Evolutionary conservation across 192 early-diverging fungal species (phyloP), one percentile per base, ranked within the genome.

Genomic region (Cladochytrium replicatum): DNA sequence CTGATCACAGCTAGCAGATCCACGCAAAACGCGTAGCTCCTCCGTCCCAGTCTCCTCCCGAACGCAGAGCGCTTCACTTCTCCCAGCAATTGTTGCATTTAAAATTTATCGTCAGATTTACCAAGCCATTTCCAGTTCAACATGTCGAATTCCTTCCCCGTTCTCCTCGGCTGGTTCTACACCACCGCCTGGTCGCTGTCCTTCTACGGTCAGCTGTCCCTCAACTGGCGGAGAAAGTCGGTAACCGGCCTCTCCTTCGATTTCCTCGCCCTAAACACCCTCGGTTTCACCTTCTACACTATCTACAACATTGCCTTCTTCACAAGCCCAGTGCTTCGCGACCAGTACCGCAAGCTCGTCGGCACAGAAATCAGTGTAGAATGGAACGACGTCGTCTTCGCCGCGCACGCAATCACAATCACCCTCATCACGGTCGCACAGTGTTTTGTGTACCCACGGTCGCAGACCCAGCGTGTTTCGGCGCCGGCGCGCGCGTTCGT

Each of bases 191-290:
- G 92, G 92, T 87, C 83, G 0, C 65, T 85, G 23, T 81, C 77
- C 57, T 95, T 95, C 54, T 95, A 91, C 57, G 89, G 89, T 3
- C 41, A 47, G 45, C 21, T 57, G 5, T 11, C 88, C 9, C 74
- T 91, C 37, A 91, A 94, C 69, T 83, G 68, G 57, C 58, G 52
- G 19, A 72, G 87, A 25, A 84, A 86, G 46, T 84, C 71, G 74
- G 86, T 92, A 4, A 70, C 82, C 31, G 92, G 92, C 0, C 66
- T 96, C 25, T 96, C 92, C 2, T 71, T 91, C 22, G 92, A 96
- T 61, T 96, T 89, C 73, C 55, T 93, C 1, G 74, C 79, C 44
- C 81, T 88, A 56, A 97, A 97, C 55, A 67, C 87, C 13, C 67
- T 81, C 38, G 93, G 93, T 7, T 97, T 97, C 42, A 39, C 80